Evolutionary conservation across 495 filamentous ascomycete species (phyloP).

Genomic region (Cenococcum geophilum): DNA sequence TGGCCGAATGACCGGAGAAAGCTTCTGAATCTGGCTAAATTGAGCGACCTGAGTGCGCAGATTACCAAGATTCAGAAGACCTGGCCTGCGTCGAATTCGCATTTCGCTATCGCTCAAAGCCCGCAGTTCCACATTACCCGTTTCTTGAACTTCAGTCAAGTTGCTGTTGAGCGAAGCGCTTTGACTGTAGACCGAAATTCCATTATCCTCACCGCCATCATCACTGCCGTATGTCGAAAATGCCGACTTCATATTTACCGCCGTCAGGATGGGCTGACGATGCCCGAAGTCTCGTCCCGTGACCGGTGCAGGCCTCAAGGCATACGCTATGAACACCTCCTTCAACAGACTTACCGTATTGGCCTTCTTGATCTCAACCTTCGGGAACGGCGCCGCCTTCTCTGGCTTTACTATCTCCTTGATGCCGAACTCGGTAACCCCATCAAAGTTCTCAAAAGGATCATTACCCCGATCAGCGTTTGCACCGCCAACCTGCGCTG

Average conservation of each 20-base stretch:
- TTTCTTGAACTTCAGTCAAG: neutral
- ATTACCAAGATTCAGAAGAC: neutral
- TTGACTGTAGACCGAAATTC: neutral
- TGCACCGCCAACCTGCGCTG: neutral
- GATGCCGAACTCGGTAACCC: neutral
- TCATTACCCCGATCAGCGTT: neutral
- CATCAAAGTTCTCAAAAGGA: neutral
- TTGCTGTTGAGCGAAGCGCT: neutral
- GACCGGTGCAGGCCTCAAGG: neutral
- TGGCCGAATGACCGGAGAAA: neutral
- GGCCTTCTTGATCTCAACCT: neutral
- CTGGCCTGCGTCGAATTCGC: neutral
- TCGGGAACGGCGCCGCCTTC: neutral
- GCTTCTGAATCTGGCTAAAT: neutral
- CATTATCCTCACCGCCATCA: neutral
- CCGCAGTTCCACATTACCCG: neutral
- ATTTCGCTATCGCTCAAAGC: neutral
- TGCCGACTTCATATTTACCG: neutral
- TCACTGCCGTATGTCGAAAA: neutral
- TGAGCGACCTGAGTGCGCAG: neutral
- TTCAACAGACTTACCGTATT: neutral
- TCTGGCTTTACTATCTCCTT: neutral
- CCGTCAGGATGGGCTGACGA: neutral
- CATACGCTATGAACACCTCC: neutral
- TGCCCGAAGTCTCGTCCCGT: neutral